These are phyloP conservation scores for Pulveroboletus sp. DNA, from an alignment of 768 basidiomycete genomes.

Conservation along the genomic window DNA sequence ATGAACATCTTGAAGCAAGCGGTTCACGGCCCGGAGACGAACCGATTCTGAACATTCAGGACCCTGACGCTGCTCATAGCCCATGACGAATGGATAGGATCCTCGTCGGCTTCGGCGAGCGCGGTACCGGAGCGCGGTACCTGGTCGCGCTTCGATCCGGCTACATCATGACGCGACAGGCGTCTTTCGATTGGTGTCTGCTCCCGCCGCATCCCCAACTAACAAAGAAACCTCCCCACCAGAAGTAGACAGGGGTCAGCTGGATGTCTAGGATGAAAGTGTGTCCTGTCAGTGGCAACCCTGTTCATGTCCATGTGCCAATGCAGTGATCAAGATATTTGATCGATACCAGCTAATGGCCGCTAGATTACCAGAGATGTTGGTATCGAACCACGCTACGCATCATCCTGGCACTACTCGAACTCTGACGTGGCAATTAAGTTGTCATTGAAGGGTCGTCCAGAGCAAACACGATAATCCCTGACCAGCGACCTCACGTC, in stretches of 20 bases:
- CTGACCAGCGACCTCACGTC: neutral
- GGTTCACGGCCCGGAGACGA: too few species aligned
- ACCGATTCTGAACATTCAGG: too few species aligned
- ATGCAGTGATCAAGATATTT: neutral
- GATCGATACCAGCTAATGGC: neutral
- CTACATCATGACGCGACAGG: slow-evolving; percentile 10
- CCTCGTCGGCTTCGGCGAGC: neutral
- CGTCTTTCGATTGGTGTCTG: slow-evolving; percentile 5
- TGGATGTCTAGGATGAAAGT: neutral
- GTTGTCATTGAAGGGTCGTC: neutral
- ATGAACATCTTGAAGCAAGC: too few species aligned
- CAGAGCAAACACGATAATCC: neutral
- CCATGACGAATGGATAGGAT: too few species aligned
- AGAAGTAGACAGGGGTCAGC: neutral
- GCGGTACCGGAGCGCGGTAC: neutral
- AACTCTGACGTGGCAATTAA: slow-evolving; percentile 3
- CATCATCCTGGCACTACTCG: neutral
- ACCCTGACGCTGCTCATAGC: too few species aligned
- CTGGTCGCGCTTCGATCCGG: neutral
- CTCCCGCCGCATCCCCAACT: neutral
- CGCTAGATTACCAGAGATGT: neutral
- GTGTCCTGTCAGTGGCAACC: neutral
- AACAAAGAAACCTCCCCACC: neutral
- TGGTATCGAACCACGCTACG: neutral
- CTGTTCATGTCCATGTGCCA: neutral